Evolutionary conservation across 2,329 filamentous ascomycete genomes (phyloP), one percentile per base, ranked within the genome.

Genomic region (Cercospora sp.): DNA sequence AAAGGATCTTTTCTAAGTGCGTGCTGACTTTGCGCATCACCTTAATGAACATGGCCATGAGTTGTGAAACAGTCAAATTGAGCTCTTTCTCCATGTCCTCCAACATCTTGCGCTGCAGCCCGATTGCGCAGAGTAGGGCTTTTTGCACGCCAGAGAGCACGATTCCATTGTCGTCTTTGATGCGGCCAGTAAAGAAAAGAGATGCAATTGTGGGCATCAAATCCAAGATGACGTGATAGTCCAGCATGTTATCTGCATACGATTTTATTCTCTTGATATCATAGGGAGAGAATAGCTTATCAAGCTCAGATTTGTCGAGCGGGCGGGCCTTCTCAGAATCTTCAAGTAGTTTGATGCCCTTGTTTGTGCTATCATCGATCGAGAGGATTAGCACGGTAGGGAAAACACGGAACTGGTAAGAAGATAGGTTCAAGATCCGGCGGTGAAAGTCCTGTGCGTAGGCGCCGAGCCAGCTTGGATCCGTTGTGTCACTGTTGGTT

Each of bases 31-130:
- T 98, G 72, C 93, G 89, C 68, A 97, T 86, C 69, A 97, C 91
- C 84, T 99, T 99, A 79, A 97, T 92, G 80, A 99, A 98, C 91
- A 98, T 97, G 69, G 94, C 94, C 70, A 99, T 85, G 3, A 97
- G 83, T 81, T 98, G 95, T 55, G 89, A 90, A 2, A 88, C 86
- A 0, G 88, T 88, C 5, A 97, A 82, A 7, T 85, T 86, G 3
- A 97, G 81, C 76, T 99, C 95, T 70, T 90, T 88, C 70, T 94
- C 90, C 8, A 97, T 82, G 12, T 87, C 86, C 13, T 95, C 92
- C 30, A 99, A 84, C 45, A 91, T 90, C 82, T 98, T 98, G 73
- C 91, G 89, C 80, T 99, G 96, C 68, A 98, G 82, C 21, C 96
- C 95, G 59, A 97, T 88, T 5, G 92, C 93, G n/a, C 98, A 86